Percentiles rank a stretch among this genome's conserved stretches.
These are phyloP conservation scores for Hypoxylon perforatum DNA, from an alignment of 495 filamentous ascomycete species.

Conservation along the genomic window DNA sequence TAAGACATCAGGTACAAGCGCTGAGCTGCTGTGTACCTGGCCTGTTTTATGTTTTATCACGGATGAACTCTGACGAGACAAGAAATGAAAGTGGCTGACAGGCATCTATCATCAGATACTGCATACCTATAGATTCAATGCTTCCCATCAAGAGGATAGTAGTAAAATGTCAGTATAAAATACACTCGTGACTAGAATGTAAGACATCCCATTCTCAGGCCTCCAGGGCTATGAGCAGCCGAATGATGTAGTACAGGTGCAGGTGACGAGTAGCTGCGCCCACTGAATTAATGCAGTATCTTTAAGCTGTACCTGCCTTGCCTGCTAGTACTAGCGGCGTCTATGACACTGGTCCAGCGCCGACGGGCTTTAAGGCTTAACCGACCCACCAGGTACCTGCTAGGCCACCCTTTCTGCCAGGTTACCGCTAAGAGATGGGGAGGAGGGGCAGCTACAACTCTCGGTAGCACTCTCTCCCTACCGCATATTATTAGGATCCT, in stretches of 20 bases:
- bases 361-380: no score
- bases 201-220: constrained; percentile 29
- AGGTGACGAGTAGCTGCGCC: no score
- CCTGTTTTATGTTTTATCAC: constrained; percentile 33
- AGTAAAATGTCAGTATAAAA: not conserved
- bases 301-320: no score
- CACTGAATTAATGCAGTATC: no score
- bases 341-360: no score
- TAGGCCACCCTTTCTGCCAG: no score
- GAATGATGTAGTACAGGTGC: not conserved
- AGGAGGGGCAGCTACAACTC: not conserved
- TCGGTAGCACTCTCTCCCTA: not conserved
- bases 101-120: not conserved
- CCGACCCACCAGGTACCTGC: no score
- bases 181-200: not conserved
- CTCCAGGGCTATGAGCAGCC: constrained; percentile 14
- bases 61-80: constrained; percentile 7
- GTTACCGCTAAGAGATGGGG: not conserved
- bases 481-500: constrained; percentile 6
- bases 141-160: not conserved
- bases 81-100: constrained; percentile 12
- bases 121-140: no score
- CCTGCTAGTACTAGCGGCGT: no score
- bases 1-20: constrained; percentile 4
- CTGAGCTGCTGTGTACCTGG: constrained; percentile 27